phyloP scores from a whole-genome alignment of 2,329 filamentous ascomycete species.

The Thermoascus crustaceus region DNA sequence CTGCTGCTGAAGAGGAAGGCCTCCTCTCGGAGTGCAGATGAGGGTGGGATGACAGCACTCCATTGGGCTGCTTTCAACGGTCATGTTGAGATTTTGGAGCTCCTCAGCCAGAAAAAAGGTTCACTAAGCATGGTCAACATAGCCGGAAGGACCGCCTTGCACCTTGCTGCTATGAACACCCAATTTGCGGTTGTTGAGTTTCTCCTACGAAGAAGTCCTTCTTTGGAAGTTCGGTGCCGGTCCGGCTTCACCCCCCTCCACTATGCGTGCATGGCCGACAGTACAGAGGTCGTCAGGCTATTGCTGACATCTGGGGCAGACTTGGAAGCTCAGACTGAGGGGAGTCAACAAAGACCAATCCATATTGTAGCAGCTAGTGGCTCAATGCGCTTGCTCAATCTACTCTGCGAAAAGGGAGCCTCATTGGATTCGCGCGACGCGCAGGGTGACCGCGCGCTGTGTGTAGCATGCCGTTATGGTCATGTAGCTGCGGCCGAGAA shows the following conservation, averaged over 20 bases:
- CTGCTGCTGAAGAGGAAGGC: constrained; percentile 27
- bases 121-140: constrained; percentile 19
- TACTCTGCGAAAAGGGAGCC: constrained; percentile 26
- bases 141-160: constrained; percentile 27
- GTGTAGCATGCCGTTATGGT: constrained; percentile 25
- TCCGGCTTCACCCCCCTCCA: constrained; percentile 26
- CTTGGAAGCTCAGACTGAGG: constrained; percentile 24
- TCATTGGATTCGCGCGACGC: constrained; percentile 25
- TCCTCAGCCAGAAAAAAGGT: constrained; percentile 24
- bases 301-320: constrained; percentile 26
- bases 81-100: constrained; percentile 27
- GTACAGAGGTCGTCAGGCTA: constrained; percentile 21
- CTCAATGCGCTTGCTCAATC: constrained; percentile 21
- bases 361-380: constrained; percentile 25
- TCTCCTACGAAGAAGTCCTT: constrained; percentile 25
- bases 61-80: constrained; percentile 34
- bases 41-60: constrained; percentile 29
- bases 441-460: constrained; percentile 25
- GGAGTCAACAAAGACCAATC: constrained; percentile 22
- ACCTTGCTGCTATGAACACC: constrained; percentile 27
- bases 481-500: constrained; percentile 25
- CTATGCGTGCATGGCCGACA: constrained; percentile 29
- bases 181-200: constrained; percentile 31
- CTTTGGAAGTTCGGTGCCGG: constrained; percentile 22
- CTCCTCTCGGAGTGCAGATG: constrained; percentile 18